Conservation (phyloP, 768 basidiomycete species). For the Vararia minispora region DNA sequence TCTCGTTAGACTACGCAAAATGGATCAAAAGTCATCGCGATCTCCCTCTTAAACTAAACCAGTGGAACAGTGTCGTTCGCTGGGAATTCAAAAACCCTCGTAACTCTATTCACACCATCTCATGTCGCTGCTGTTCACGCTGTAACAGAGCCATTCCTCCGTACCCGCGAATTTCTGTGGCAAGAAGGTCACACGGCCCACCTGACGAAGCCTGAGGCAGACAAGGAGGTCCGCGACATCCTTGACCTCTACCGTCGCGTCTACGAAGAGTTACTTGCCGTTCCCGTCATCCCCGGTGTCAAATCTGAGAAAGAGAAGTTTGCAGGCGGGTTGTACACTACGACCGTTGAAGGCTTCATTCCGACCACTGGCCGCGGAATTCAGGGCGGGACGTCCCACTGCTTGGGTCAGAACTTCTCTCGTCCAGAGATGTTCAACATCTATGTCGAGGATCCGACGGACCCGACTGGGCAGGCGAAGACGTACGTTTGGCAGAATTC, state of each 20-base stretch:
- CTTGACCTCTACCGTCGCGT: conserved; percentile 93
- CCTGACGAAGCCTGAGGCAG: conserved; percentile 83
- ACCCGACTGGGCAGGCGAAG: conserved; percentile 55
- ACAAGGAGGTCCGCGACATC: conserved; percentile 83
- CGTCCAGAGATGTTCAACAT: conserved; percentile 97
- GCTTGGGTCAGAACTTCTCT: conserved; percentile 97
- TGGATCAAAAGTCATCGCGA: conserved; percentile 98
- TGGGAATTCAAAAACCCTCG: conserved; percentile 99
- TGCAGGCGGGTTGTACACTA: conserved; percentile 95
- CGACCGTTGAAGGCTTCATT: conserved; percentile 96
- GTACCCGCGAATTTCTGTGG: conserved; percentile 99
- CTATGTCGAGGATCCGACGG: conserved; percentile 87
- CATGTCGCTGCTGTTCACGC: not conserved
- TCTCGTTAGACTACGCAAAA: conserved; percentile 87
- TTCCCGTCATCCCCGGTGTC: conserved; percentile 92
- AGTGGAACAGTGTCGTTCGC: conserved; percentile 98
- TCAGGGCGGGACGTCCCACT: conserved; percentile 96
- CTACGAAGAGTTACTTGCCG: conserved; percentile 94
- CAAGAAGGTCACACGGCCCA: conserved; percentile 98
- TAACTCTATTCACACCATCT: conserved; percentile 25
- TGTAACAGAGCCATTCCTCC: conserved; percentile 83
- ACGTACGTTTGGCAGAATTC: conserved; percentile 95
- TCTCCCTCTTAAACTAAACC: conserved; percentile 92
- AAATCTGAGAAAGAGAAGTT: conserved; percentile 99
- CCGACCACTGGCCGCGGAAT: conserved; percentile 96